These are phyloP conservation scores for Globisporangium abappressorium DNA, from an alignment of 352 stramenopile species.

Conservation along the genomic window DNA sequence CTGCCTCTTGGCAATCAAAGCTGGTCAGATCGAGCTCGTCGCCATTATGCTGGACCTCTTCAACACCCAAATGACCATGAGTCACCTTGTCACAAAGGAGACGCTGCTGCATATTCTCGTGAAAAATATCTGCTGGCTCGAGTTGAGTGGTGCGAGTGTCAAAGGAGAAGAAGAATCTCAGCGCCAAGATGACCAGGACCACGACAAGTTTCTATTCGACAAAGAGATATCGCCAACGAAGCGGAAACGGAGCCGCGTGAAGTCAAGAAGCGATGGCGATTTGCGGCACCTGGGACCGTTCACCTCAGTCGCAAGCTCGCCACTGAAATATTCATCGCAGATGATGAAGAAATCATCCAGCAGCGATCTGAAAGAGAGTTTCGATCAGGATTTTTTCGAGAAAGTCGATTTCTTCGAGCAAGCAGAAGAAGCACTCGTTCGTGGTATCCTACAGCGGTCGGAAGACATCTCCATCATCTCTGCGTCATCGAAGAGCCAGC, in stretches of 20 bases:
- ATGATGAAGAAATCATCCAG: slow-evolving; percentile 3
- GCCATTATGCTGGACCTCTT: slow-evolving; percentile 48
- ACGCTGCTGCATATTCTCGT: slow-evolving; percentile 45
- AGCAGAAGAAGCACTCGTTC: slow-evolving; percentile 11
- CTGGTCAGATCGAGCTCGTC: slow-evolving; percentile 56
- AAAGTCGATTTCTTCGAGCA: slow-evolving; percentile 14
- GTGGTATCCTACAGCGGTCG: slow-evolving; percentile 10
- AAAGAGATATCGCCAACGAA: slow-evolving; percentile 14
- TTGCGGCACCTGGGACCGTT: slow-evolving; percentile 25
- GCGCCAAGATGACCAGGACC: background rate
- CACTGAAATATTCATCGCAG: background rate
- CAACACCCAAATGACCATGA: slow-evolving; percentile 21
- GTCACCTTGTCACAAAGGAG: slow-evolving; percentile 23
- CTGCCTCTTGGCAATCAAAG: slow-evolving; percentile 45
- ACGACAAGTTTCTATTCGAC: background rate
- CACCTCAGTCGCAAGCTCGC: slow-evolving; percentile 4
- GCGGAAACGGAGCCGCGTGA: slow-evolving; percentile 28
- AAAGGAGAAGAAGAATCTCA: background rate
- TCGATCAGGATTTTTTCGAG: background rate
- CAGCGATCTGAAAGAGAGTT: background rate
- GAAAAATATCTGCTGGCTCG: slow-evolving; percentile 43
- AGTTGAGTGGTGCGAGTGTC: slow-evolving; percentile 12
- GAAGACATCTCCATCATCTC: slow-evolving; percentile 1
- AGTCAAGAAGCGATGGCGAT: slow-evolving; percentile 51
- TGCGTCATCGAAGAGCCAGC: slow-evolving; percentile 3